Conservation (phyloP, 495 filamentous ascomycete species). For the Geoglossum glabrum region DNA sequence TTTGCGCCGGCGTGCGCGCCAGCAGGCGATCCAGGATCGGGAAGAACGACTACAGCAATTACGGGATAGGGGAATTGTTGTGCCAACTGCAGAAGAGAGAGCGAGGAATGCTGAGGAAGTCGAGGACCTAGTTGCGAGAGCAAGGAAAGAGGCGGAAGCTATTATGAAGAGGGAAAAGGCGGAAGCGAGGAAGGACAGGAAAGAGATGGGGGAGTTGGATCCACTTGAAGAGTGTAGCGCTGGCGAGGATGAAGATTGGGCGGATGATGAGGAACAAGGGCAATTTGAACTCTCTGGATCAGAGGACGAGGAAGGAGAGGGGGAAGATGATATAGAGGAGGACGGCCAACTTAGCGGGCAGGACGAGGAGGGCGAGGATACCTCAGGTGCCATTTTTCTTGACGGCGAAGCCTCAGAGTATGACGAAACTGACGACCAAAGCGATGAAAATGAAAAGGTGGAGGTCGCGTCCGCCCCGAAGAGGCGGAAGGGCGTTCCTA, state of each 20-base stretch:
- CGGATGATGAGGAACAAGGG: conserved; percentile 29
- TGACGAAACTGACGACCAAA: conserved; percentile 13
- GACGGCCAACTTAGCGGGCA: conserved; percentile 17
- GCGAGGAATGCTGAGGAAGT: conserved; percentile 60
- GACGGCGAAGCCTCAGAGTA: conserved; percentile 22
- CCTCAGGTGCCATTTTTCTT: conserved; percentile 13
- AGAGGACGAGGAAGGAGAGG: conserved; percentile 28
- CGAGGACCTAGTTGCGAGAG: conserved; percentile 72
- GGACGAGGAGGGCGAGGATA: conserved; percentile 19
- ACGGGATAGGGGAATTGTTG: conserved; percentile 51
- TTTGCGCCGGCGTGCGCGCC: conserved; percentile 46
- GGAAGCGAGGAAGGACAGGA: conserved; percentile 40
- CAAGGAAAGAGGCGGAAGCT: conserved; percentile 56
- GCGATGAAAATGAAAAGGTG: conserved; percentile 20
- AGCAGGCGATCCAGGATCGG: conserved; percentile 64
- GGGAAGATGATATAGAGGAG: conserved; percentile 23
- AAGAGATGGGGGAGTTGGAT: conserved; percentile 25
- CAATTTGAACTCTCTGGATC: conserved; percentile 34
- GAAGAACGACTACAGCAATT: conserved; percentile 59
- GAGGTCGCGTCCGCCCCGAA: conserved; percentile 8
- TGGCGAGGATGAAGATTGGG: conserved; percentile 39
- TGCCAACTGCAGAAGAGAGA: conserved; percentile 76
- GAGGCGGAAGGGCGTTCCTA: conserved; percentile 20
- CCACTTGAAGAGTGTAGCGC: conserved; percentile 39
- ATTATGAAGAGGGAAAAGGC: conserved; percentile 60